Base-by-base conservation (phyloP, 2,329 filamentous ascomycete species). In the Ophiostoma australiae region DNA sequence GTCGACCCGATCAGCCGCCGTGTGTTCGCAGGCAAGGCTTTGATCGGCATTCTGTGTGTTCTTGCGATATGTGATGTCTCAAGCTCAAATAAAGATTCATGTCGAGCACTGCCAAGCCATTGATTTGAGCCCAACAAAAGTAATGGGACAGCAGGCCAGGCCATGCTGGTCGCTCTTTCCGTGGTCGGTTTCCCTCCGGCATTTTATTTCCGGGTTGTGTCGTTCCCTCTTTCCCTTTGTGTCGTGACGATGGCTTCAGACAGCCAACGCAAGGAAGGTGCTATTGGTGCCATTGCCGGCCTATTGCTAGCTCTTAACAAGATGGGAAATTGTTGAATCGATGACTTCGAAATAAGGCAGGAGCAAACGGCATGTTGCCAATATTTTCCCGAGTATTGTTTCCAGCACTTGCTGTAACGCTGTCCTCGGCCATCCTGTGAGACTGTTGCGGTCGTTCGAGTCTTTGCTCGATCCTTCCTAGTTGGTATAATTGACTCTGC, bases 1-100 rank as follows among this genome's bases (percentile, higher is more conserved):
- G 86, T 82, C 8, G 90, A 87, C 48, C 87, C 85, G 7, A 94
- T 81, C 13, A 86, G 83, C 67, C 84, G 84, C 31, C 84, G 80
- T 17, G 85, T 83, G 3, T 81, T 78, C 52, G 80, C 75, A 1
- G 86, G 80, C 8, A 90, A 80, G 31, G 81, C 77, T 70, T 78
- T 76, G 71, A 90, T 87, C 58, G 82, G 74, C 84, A 86, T 87
- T 23, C 3, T 58, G 70, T 33, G n/a, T 3, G n/a, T 7, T 48
- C 17, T n/a, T 48, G 17, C 20, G 44, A 8, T 58, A 1, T 15
- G 11, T 23, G 48, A 17, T 58, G 52, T 23, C n/a, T 58, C 3
- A 4, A 23, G n/a, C 11, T 11, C n/a, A 20, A n/a, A n/a, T 20
- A 67, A 10, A 23, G 63, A 37, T 69, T 17, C 66, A 41, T 20